Evolutionary conservation across 1,284 basidiomycete species (phyloP).

Genomic region (Ceratorhiza oryzae-sativae): DNA sequence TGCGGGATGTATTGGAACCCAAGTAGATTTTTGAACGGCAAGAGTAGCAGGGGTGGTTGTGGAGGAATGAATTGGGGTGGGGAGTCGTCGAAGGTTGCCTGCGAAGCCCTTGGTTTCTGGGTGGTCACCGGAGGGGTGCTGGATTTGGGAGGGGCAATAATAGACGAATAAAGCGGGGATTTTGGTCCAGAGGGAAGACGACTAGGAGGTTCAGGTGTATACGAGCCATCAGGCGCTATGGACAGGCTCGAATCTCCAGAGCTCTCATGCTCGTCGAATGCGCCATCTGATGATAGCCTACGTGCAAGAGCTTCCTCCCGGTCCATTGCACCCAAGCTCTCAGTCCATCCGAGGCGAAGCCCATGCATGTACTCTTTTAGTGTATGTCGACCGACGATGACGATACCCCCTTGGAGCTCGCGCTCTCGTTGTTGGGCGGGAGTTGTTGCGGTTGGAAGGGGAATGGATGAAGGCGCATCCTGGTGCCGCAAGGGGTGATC

Average conservation of each 20-base stretch:
- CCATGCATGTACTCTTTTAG: conserved; percentile 96
- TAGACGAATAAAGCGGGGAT: conserved; percentile 45
- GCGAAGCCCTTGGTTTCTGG: conserved; percentile 23
- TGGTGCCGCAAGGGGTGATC: conserved; percentile 25
- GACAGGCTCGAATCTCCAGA: conserved; percentile 35
- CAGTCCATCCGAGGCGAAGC: conserved; percentile 85
- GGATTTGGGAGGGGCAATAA: conserved; percentile 43
- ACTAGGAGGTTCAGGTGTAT: conserved; percentile 42
- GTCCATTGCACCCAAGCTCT: conserved; percentile 72
- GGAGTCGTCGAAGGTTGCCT: conserved; percentile 51
- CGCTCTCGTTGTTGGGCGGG: conserved; percentile 57
- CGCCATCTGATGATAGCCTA: conserved; percentile 73
- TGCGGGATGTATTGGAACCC: conserved; percentile 87
- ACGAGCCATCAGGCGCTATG: conserved; percentile 32
- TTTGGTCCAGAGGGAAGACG: conserved; percentile 43
- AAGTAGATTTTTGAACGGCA: conserved; percentile 86
- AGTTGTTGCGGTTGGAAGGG: conserved; percentile 65
- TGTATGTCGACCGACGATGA: conserved; percentile 89
- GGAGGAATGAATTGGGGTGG: conserved; percentile 69
- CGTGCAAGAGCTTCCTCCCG: conserved; percentile 77
- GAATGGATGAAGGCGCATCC: conserved; percentile 51
- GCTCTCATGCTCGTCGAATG: conserved; percentile 70
- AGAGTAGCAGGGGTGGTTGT: conserved; percentile 84
- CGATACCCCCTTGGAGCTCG: conserved; percentile 80
- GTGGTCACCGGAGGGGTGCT: conserved; percentile 22